A percentile compares a stretch with the other conserved stretches of the same genome.
phyloP scores from a whole-genome alignment of 1,139 yeast genomes.

The Waltiozyma sp. region DNA sequence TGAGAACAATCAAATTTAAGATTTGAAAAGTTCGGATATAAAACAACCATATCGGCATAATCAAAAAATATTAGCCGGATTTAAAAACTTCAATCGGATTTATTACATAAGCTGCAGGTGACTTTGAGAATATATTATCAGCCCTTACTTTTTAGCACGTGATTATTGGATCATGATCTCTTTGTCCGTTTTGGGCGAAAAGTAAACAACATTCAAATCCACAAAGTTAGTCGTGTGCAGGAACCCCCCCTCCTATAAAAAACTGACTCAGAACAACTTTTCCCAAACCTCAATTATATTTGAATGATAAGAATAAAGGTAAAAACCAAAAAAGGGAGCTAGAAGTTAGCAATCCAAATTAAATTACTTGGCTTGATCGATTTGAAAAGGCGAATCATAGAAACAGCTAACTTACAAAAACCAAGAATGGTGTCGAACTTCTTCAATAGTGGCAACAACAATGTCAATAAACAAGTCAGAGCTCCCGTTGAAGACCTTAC shows the following conservation, averaged over 20 bases:
- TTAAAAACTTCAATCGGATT: not conserved
- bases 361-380: too few relatives aligned
- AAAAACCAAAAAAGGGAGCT: too few relatives aligned
- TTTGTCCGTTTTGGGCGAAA: not conserved
- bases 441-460: conserved; percentile 8
- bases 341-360: too few relatives aligned
- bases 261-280: too few relatives aligned
- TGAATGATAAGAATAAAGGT: too few relatives aligned
- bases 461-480: conserved; percentile 5
- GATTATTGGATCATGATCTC: too few relatives aligned
- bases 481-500: conserved; percentile 16
- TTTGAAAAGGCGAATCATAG: too few relatives aligned
- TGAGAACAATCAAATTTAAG: not conserved
- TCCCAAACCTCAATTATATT: too few relatives aligned
- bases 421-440: conserved; percentile 18
- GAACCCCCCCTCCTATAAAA: too few relatives aligned
- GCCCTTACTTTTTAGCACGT: too few relatives aligned
- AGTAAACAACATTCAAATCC: not conserved
- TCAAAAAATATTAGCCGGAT: not conserved
- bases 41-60: not conserved
- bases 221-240: too few relatives aligned
- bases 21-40: not conserved
- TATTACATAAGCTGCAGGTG: not conserved
- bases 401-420: not conserved
- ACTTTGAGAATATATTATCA: too few relatives aligned